These are phyloP conservation scores for Pharus latifolius DNA, from an alignment of 176 grass and related monocot genomes.

Conservation along the genomic window DNA sequence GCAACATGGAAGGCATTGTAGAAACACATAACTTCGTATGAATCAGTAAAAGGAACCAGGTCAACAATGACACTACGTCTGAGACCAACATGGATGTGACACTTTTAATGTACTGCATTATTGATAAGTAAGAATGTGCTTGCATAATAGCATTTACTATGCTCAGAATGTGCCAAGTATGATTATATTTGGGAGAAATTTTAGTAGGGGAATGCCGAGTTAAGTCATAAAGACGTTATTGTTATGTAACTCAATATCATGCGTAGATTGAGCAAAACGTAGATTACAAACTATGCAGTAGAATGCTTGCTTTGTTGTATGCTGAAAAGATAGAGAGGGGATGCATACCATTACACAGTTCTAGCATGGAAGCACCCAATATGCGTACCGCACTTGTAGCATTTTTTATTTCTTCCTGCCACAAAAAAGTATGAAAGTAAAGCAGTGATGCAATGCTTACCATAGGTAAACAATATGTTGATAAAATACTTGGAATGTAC, in stretches of 20 bases:
- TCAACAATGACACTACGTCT: background rate
- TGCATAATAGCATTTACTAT: background rate
- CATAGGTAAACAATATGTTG: background rate
- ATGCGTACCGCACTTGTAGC: conserved; percentile 47
- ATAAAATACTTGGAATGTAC: background rate
- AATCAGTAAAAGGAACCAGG: background rate
- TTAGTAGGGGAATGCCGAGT: background rate
- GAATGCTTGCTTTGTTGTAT: background rate
- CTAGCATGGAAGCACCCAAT: conserved; percentile 58
- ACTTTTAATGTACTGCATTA: background rate
- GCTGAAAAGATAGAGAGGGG: background rate
- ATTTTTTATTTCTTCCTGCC: conserved; percentile 68
- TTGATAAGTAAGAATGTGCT: background rate
- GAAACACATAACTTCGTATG: background rate
- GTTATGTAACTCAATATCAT: background rate
- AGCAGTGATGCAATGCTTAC: background rate
- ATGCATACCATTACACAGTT: conserved; percentile 45
- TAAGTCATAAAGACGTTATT: too few relatives aligned
- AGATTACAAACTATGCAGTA: background rate
- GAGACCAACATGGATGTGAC: background rate
- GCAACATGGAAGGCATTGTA: background rate
- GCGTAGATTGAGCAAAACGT: background rate
- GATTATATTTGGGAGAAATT: background rate
- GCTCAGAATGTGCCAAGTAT: background rate
- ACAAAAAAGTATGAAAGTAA: background rate